phyloP scores from a whole-genome alignment of 768 basidiomycete genomes.

The Amanita subjunquillea region DNA sequence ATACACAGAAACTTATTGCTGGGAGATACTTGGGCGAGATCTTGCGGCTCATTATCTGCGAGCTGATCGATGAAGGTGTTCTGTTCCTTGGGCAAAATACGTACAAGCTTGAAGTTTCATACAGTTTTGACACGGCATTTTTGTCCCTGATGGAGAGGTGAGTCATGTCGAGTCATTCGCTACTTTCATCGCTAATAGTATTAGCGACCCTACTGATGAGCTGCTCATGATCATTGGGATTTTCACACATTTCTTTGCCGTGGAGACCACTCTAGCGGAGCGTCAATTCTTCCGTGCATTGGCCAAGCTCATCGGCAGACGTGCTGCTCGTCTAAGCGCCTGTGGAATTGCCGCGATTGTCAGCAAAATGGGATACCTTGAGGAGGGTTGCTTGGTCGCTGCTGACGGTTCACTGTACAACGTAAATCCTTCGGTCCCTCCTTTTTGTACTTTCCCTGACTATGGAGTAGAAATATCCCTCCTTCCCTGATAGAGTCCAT shows the following conservation, averaged over 20 bases:
- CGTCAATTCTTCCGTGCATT: slow-evolving; percentile 96
- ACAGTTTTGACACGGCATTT: slow-evolving; percentile 94
- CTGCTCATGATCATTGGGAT: slow-evolving; percentile 95
- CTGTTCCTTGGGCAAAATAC: slow-evolving; percentile 98
- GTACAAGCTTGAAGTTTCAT: slow-evolving; percentile 93
- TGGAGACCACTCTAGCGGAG: slow-evolving; percentile 94
- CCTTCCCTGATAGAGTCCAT: slow-evolving; percentile 87
- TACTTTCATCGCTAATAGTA: background rate
- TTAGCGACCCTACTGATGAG: slow-evolving; percentile 91
- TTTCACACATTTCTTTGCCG: slow-evolving; percentile 92
- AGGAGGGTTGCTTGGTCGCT: slow-evolving; percentile 82
- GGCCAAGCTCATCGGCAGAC: slow-evolving; percentile 78
- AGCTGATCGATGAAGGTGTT: slow-evolving; percentile 93
- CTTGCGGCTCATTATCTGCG: slow-evolving; percentile 86
- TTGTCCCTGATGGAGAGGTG: slow-evolving; percentile 94
- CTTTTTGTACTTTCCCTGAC: background rate
- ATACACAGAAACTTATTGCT: slow-evolving; percentile 79
- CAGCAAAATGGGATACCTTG: slow-evolving; percentile 87
- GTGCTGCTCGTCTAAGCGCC: slow-evolving; percentile 84
- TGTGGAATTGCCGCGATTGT: slow-evolving; percentile 98
- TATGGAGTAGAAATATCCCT: slow-evolving; percentile 83
- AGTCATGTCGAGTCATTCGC: slow-evolving; percentile 4
- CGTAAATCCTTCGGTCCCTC: slow-evolving; percentile 30
- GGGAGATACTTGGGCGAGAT: slow-evolving; percentile 96
- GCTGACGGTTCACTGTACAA: slow-evolving; percentile 96